Conservation (phyloP, 1,139 yeast species). For the Candida gigantensis region DNA sequence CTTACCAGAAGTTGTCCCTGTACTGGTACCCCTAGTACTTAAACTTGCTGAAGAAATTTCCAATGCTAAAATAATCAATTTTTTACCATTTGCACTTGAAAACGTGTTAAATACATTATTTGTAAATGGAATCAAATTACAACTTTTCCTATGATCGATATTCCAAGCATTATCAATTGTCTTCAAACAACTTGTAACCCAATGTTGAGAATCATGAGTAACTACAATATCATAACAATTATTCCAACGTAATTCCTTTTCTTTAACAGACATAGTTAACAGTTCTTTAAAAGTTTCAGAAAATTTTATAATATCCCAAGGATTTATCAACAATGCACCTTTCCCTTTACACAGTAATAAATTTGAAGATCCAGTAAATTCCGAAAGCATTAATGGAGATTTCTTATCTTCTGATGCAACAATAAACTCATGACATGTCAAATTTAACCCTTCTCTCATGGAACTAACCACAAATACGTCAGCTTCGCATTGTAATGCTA, state of each 20-base stretch:
- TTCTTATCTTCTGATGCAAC: slow-evolving; percentile 71
- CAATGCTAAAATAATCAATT: slow-evolving; percentile 57
- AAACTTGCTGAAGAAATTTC: slow-evolving; percentile 42
- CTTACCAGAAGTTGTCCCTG: slow-evolving; percentile 25
- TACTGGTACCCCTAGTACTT: slow-evolving; percentile 17
- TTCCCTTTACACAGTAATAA: slow-evolving; percentile 52
- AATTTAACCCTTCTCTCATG: slow-evolving; percentile 93
- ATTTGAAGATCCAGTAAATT: slow-evolving; percentile 92
- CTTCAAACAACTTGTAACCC: slow-evolving; percentile 65
- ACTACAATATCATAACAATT: slow-evolving; percentile 58
- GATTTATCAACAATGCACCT: slow-evolving; percentile 82
- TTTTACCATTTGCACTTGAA: slow-evolving; percentile 35
- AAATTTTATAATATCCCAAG: slow-evolving; percentile 80
- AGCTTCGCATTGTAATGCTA: slow-evolving; percentile 85
- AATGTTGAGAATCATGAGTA: slow-evolving; percentile 68
- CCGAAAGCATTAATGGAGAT: slow-evolving; percentile 85
- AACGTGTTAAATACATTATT: slow-evolving; percentile 36
- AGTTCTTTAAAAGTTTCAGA: slow-evolving; percentile 63
- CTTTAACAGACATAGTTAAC: slow-evolving; percentile 61
- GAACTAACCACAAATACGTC: slow-evolving; percentile 86
- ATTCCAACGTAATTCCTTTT: slow-evolving; percentile 63
- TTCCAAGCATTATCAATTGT: slow-evolving; percentile 66
- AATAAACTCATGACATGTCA: slow-evolving; percentile 93
- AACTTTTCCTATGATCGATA: slow-evolving; percentile 42
- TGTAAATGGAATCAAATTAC: slow-evolving; percentile 28